These are phyloP conservation scores for Pyrenochaeta sp. DNA, from an alignment of 2,329 filamentous ascomycete species.

Conservation along the genomic window DNA sequence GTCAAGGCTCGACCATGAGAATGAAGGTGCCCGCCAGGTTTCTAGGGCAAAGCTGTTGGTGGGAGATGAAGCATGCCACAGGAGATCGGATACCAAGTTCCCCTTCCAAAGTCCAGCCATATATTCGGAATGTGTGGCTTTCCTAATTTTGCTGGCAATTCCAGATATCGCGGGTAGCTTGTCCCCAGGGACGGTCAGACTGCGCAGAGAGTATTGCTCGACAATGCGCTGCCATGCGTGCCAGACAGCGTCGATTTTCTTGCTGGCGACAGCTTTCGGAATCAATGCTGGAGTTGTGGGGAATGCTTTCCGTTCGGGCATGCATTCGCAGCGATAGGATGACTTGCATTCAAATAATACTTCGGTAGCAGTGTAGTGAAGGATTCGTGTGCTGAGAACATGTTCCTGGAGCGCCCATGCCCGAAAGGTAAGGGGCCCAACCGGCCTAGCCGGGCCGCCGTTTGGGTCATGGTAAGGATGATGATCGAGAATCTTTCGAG, in stretches of 20 bases:
- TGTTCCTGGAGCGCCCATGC: constrained; percentile 46
- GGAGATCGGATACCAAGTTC: constrained; percentile 38
- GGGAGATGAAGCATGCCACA: constrained; percentile 33
- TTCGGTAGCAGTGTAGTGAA: constrained; percentile 44
- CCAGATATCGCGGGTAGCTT: constrained; percentile 45
- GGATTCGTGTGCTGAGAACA: constrained; percentile 39
- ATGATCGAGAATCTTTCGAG: constrained; percentile 35
- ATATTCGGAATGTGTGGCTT: constrained; percentile 38
- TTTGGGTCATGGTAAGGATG: constrained; percentile 31
- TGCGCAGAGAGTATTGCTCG: constrained; percentile 35
- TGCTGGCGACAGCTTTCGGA: constrained; percentile 39
- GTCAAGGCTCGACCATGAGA: constrained; percentile 44
- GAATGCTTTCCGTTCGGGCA: constrained; percentile 33
- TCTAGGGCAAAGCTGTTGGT: constrained; percentile 17
- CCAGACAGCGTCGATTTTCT: constrained; percentile 27
- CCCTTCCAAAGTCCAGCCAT: constrained; percentile 45
- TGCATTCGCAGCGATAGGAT: constrained; percentile 42
- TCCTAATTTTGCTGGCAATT: constrained; percentile 40
- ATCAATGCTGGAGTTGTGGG: constrained; percentile 42
- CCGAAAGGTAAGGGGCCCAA: constrained; percentile 35
- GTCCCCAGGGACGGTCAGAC: constrained; percentile 36
- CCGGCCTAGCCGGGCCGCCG: constrained; percentile 30
- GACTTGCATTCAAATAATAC: constrained; percentile 46
- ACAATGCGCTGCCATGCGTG: constrained; percentile 43
- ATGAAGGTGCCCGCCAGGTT: constrained; percentile 39